Base-by-base conservation (phyloP, 202 grass and related monocot species). In the Brachypodium distachyon region DNA sequence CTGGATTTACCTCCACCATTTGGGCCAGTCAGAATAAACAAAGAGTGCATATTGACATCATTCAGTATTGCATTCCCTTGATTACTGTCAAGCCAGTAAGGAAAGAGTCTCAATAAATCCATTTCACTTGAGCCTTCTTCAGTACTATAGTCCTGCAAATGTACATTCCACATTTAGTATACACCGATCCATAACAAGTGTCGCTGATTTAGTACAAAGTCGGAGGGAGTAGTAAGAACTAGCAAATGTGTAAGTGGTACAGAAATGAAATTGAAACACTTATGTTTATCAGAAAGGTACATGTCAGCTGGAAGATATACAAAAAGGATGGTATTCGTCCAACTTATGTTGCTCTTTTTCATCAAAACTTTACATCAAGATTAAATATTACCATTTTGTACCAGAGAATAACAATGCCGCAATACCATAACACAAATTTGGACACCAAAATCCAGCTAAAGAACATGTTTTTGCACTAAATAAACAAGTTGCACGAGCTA, bases 1-100 rank as follows among this genome's bases (percentile, higher is more conserved):
- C 95, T 94, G 28, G 95, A 98, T 92, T 98, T 98, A 66, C 91
- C 95, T 81, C 95, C 95, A 74, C 91, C 91, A 85, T 98, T 98
- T 74, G 95, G 91, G 23, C 95, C 91, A 77, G 95, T 98, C 67
- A 94, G 85, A 86, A 98, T 81, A 76, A 92, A 88, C 62, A 98
- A 79, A 80, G 91, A 86, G 17, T 75, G 36, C 95, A 98, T 94
- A 59, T 69, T 80, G 16, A 98, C 86, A 90, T 91, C 84, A 67
- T 98, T 98, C 68, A 87, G 83, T 77, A 92, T 84, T 80, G 91
- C 91, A 84, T 86, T 92, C 64, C 91, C 95, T 82, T 90, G 86
- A 59, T 90, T 87, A 73, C 70, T 53, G 74, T 94, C 86, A 84
- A 98, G 77, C 95, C 95, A 98, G 52, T 92, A 98, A 73, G 95